phyloP scores from a whole-genome alignment of 169 alveolate genomes.

The Plasmodium gallinaceum region DNA sequence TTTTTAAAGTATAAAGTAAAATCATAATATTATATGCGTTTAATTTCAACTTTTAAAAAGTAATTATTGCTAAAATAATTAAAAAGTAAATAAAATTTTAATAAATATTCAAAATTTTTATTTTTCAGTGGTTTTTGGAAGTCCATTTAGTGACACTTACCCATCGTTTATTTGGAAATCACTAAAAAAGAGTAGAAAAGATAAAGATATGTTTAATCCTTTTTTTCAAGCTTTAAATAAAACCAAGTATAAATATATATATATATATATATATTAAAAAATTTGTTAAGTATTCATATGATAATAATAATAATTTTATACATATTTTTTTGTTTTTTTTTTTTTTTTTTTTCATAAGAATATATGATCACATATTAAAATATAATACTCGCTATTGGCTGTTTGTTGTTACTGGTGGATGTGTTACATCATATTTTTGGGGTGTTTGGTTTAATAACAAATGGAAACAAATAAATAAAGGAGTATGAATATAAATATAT shows the following conservation, averaged over 20 bases:
- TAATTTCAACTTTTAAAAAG: no score
- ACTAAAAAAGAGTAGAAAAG: slow-evolving; percentile 66
- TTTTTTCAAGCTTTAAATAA: slow-evolving; percentile 60
- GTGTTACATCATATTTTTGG: slow-evolving; percentile 76
- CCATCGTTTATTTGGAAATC: slow-evolving; percentile 74
- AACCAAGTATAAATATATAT: slow-evolving; percentile 28
- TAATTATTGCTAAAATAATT: no score
- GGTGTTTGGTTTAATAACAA: slow-evolving; percentile 63
- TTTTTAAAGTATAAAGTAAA: no score
- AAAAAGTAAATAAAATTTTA: no score
- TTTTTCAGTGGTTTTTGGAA: slow-evolving; percentile 71
- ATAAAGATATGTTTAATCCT: slow-evolving; percentile 73
- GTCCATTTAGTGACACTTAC: slow-evolving; percentile 76
- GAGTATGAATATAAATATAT: slow-evolving; percentile 19
- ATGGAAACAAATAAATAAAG: slow-evolving; percentile 71
- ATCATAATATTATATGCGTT: no score
- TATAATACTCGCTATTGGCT: slow-evolving; percentile 67
- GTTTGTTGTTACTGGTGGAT: slow-evolving; percentile 65
- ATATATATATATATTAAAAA: neutral
- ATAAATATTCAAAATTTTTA: neutral
- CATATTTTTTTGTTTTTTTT: neutral
- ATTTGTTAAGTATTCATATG: neutral
- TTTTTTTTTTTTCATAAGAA: slow-evolving; percentile 29
- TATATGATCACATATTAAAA: slow-evolving; percentile 69
- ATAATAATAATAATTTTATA: neutral